phyloP scores from a whole-genome alignment of 768 basidiomycete species.

The Mycena crocata region DNA sequence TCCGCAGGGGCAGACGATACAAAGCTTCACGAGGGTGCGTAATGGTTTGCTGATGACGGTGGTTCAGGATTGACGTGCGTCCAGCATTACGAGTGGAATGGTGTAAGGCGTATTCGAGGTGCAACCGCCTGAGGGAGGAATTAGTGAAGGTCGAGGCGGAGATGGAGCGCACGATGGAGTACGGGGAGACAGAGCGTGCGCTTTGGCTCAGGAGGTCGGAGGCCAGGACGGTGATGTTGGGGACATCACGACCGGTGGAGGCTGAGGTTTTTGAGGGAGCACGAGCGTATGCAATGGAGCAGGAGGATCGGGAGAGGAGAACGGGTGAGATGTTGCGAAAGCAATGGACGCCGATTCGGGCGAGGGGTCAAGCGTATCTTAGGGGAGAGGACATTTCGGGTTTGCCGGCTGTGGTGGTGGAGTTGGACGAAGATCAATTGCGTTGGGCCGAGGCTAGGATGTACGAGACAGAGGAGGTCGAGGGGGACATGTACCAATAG shows the following conservation, averaged over 20 bases:
- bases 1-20: not conserved
- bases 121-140: not conserved
- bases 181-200: not conserved
- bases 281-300: not conserved
- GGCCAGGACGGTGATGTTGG: not conserved
- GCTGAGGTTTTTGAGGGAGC: not conserved
- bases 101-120: not conserved
- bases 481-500: not conserved
- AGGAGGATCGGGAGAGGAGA: not conserved
- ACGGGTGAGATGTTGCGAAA: not conserved
- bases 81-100: not conserved
- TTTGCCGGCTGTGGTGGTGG: not conserved
- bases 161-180: not conserved
- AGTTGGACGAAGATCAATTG: not conserved
- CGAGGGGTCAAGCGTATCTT: not conserved
- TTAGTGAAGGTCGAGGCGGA: not conserved
- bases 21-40: not conserved
- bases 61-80: not conserved
- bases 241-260: not conserved
- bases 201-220: not conserved
- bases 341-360: not conserved
- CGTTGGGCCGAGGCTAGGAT: not conserved
- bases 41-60: not conserved
- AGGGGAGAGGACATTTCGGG: not conserved
- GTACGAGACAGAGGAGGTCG: not conserved